Base-by-base conservation (phyloP, 2,329 filamentous ascomycete genomes). In the Aspergillus sclerotialis region DNA sequence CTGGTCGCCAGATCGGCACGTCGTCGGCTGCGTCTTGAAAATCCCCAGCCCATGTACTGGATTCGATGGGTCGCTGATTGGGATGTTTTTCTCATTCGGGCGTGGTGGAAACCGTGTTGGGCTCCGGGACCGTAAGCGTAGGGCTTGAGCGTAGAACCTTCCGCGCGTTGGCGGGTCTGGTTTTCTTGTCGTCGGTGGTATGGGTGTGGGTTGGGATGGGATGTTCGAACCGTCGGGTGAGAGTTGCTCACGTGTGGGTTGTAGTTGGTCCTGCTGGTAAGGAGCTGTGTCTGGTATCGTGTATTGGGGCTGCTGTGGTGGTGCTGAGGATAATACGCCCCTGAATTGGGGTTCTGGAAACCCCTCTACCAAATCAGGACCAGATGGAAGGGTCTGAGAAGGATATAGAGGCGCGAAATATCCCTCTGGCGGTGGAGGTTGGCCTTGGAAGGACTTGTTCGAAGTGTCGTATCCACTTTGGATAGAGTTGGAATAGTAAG, bases 121-220 rank as follows among this genome's bases (percentile, higher is more conserved):
- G 33, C 55, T 61, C 17, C 61, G 56, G 12, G 59, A 62, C 15
- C 59, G 56, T 33, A 61, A 45, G 31, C 60, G 55, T 4, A 63
- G 44, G 17, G 60, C 47, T 29, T 53, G 43, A 5, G 58, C 50
- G 39, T 60, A 57, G 6, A 38, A 43, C 21, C 39, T 39, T 4
- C 40, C 45, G 12, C 15, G 31, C 30, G 27, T 21, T 39, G 19
- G 27, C 11, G 7, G 38, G 30, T 17, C n/a, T 24, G 8, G n/a
- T n/a, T 24, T 24, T 24, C 23, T 24, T n/a, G 23, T 3, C 23
- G 23, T 9, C 8, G 11, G 9, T 12, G 28, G 7, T 25, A 12
- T 8, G 19, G 18, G 21, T 26, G 31, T 25, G 21, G 31, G 7
- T 11, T 10, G 4, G 21, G 10, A 26, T 12, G 7, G 13, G 31